Evolutionary conservation across 192 early-diverging fungal genomes (phyloP).

Genomic region (Linnemannia elongata): DNA sequence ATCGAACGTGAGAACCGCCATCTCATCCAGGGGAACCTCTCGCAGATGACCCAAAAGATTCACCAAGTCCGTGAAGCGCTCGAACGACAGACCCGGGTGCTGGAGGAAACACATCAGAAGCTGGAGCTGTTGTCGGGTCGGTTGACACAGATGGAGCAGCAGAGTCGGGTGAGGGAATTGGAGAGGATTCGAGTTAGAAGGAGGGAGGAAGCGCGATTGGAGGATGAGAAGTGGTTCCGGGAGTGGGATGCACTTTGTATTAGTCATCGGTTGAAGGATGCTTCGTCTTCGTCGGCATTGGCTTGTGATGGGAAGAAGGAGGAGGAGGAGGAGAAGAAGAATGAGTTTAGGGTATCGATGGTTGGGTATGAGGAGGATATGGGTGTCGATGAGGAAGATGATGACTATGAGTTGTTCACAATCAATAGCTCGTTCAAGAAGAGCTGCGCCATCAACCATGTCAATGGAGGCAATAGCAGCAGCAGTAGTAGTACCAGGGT

Average conservation of each 20-base stretch:
- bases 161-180: conserved; percentile 22
- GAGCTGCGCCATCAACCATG: not conserved
- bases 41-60: conserved; percentile 41
- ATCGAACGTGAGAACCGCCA: conserved; percentile 42
- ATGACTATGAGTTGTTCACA: not conserved
- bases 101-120: conserved; percentile 35
- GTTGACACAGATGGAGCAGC: conserved; percentile 35
- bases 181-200: conserved; percentile 10
- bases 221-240: conserved; percentile 35
- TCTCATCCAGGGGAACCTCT: conserved; percentile 3
- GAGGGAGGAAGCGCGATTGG: conserved; percentile 14
- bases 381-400: not conserved
- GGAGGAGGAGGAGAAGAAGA: not conserved
- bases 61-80: conserved; percentile 31
- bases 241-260: conserved; percentile 26
- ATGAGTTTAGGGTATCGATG: not conserved
- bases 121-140: conserved; percentile 27
- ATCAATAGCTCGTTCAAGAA: not conserved
- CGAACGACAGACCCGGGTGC: conserved; percentile 24
- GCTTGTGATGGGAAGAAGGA: not conserved
- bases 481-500: not conserved
- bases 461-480: not conserved
- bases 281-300: not conserved
- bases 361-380: not conserved
- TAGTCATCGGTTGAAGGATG: not conserved